These are phyloP conservation scores for Aspergillus sclerotioniger DNA, from an alignment of 495 filamentous ascomycete genomes.

Conservation along the genomic window DNA sequence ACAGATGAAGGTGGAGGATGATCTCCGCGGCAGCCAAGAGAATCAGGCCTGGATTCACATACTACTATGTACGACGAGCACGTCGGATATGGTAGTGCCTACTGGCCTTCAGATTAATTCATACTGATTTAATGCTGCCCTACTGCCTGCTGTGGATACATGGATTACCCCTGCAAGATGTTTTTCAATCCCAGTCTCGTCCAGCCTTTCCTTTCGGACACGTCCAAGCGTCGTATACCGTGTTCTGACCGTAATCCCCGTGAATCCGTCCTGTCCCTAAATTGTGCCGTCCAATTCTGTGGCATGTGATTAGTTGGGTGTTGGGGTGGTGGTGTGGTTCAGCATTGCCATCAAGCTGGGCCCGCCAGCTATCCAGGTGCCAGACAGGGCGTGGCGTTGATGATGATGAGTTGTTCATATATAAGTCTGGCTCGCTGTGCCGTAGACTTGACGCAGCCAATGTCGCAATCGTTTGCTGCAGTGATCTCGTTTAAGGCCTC, in stretches of 20 bases:
- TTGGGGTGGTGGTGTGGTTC: background rate
- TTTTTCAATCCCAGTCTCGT: background rate
- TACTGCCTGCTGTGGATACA: background rate
- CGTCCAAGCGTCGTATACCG: background rate
- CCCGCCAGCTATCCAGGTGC: background rate
- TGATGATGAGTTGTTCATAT: background rate
- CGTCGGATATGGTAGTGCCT: background rate
- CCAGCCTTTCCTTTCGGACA: background rate
- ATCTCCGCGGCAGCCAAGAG: conserved; percentile 16
- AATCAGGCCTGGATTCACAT: background rate
- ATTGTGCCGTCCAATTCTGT: too few species aligned
- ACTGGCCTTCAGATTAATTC: background rate
- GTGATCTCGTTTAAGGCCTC: background rate
- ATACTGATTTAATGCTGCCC: background rate
- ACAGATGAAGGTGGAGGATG: conserved; percentile 4
- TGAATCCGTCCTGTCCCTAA: too few species aligned
- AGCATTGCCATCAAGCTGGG: background rate
- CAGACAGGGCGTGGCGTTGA: background rate
- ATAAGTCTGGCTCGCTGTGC: background rate
- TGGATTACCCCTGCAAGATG: background rate
- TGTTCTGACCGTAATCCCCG: background rate
- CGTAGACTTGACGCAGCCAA: background rate
- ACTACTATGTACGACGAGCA: background rate
- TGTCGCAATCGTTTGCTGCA: background rate
- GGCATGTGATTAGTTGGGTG: background rate